Evolutionary conservation across 495 filamentous ascomycete genomes (phyloP).

Genomic region (Sordaria brevicollis): DNA sequence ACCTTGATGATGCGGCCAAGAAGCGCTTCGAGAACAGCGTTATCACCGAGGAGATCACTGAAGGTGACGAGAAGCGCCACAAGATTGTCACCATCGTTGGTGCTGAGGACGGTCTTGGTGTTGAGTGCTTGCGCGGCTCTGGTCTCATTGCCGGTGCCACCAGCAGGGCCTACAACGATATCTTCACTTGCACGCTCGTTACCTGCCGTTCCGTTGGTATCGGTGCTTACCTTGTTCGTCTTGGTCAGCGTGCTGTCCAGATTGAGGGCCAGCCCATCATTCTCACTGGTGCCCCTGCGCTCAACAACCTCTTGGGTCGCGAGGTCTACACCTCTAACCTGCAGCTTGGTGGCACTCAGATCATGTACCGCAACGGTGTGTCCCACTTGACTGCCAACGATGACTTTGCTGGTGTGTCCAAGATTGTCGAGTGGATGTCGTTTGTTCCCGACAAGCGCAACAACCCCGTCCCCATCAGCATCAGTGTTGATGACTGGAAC

Average conservation of each 20-base stretch:
- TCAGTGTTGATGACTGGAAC: constrained; percentile 83
- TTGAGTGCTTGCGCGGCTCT: constrained; percentile 93
- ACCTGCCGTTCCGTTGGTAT: constrained; percentile 97
- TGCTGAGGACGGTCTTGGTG: constrained; percentile 90
- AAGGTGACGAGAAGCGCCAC: constrained; percentile 83
- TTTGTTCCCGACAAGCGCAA: constrained; percentile 92
- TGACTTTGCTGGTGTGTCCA: constrained; percentile 94
- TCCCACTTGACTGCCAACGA: constrained; percentile 97
- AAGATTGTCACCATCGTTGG: constrained; percentile 93
- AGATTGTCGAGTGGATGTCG: constrained; percentile 96
- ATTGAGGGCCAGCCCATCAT: constrained; percentile 99
- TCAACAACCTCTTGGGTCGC: constrained; percentile 96
- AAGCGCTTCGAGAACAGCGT: constrained; percentile 82
- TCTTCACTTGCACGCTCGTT: constrained; percentile 96
- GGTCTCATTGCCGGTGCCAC: constrained; percentile 97
- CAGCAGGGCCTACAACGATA: constrained; percentile 93
- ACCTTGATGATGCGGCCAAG: constrained; percentile 79
- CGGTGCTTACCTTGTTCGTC: constrained; percentile 94
- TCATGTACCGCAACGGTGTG: constrained; percentile 99
- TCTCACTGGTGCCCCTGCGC: constrained; percentile 89
- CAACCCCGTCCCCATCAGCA: constrained; percentile 76
- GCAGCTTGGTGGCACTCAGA: constrained; percentile 97
- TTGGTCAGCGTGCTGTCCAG: constrained; percentile 96
- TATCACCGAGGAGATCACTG: constrained; percentile 75
- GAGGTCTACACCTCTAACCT: constrained; percentile 99